These are phyloP conservation scores for Venturia carpophila DNA, from an alignment of 2,329 filamentous ascomycete genomes.

Conservation along the genomic window DNA sequence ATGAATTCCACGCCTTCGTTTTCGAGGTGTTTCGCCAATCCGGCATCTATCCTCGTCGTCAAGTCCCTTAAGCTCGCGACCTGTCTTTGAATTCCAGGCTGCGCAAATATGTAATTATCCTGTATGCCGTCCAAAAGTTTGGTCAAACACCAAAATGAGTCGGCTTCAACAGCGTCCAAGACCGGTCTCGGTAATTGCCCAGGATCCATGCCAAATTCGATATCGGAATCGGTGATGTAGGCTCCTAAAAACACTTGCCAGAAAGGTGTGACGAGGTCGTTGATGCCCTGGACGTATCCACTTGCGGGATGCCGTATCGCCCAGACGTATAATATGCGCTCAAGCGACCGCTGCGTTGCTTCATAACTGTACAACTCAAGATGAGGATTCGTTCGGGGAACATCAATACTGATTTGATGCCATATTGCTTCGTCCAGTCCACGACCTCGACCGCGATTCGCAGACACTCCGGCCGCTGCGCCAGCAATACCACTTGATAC, in stretches of 20 bases:
- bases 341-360: slow-evolving; percentile 86
- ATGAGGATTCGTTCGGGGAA: slow-evolving; percentile 92
- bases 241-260: slow-evolving; percentile 95
- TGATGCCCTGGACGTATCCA: slow-evolving; percentile 97
- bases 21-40: slow-evolving; percentile 80
- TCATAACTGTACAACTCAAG: slow-evolving; percentile 93
- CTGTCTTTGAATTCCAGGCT: slow-evolving; percentile 92
- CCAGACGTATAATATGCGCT: slow-evolving; percentile 95
- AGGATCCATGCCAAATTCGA: slow-evolving; percentile 93
- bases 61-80: slow-evolving; percentile 83
- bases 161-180: slow-evolving; percentile 91
- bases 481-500: slow-evolving; percentile 48
- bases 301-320: slow-evolving; percentile 94
- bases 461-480: slow-evolving; percentile 34
- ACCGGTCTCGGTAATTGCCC: slow-evolving; percentile 86
- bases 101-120: slow-evolving; percentile 97
- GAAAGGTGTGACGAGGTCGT: slow-evolving; percentile 94
- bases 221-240: slow-evolving; percentile 89
- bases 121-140: slow-evolving; percentile 98
- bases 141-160: slow-evolving; percentile 96
- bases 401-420: slow-evolving; percentile 99
- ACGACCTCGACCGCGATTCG: slow-evolving; percentile 54
- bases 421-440: slow-evolving; percentile 95
- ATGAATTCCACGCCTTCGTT: slow-evolving; percentile 94
- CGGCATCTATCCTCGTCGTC: slow-evolving; percentile 78